Evolutionary conservation across 179 eudicot species (phyloP), one percentile per base, ranked within the genome.

Genomic region (Vitellaria paradoxa): DNA sequence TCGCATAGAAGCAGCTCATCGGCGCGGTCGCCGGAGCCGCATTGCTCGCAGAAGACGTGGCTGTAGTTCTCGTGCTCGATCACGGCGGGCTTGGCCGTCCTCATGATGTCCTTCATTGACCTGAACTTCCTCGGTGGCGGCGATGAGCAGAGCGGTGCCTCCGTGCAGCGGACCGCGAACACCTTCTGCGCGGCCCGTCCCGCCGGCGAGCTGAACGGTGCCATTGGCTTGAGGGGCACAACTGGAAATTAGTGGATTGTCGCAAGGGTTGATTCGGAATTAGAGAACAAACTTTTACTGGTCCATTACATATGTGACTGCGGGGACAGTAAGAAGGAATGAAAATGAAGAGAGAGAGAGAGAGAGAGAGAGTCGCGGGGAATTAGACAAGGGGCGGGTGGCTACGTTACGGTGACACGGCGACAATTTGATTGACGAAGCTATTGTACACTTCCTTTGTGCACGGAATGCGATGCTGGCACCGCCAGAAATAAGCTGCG

Each of bases 1-100:
- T 95, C 97, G 65, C 99, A 95, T 20, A 95, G 77, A 6, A 95
- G 76, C 4, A 93, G 46, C 87, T 95, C 93, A 9, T 88, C 87
- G 46, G 77, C 81, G 10, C 60, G 73, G 8, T 95, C 88, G 40
- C 97, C 99, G 23, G 85, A 87, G 76, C 99, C 91, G 78, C 99
- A 95, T 93, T 89, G 81, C 57, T 85, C 86, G 79, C 97, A 93
- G 2, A 70, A 66, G 45, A 80, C 59, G n/a, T 78, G 76, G 50
- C 83, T 78, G 70, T 89, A 89, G 30, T 85, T 86, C 1, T 82
- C 88, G 12, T 55, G 69, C 7, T 86, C 89, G 5, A 85, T 47
- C 72, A 84, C 92, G 7, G 75, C 86, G 18, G 50, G 69, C 66
- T 82, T 86, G 0, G 93, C 91, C 52, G 62, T 65, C 30, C 74